Percentiles rank a stretch among this genome's conserved stretches.
Evolutionary conservation across 371 early-diverging fungal genomes (phyloP).

Genomic region (Apophysomyces sp.): DNA sequence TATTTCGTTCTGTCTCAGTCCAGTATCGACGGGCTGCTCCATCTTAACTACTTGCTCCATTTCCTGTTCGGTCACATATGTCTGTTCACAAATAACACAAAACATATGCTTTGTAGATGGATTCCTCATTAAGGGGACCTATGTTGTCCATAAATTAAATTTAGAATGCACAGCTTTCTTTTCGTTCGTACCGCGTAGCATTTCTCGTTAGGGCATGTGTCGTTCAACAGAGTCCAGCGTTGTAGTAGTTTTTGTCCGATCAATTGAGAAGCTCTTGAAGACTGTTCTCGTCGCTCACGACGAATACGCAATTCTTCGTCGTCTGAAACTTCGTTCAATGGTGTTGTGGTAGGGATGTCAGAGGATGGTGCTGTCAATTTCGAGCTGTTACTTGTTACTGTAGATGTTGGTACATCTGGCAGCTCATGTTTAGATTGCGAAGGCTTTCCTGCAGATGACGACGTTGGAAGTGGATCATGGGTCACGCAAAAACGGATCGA

Average conservation of each 20-base stretch:
- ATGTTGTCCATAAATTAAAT: not conserved
- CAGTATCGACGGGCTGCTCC: not conserved
- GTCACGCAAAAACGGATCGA: conserved; percentile 47
- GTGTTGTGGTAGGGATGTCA: not conserved
- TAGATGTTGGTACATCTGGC: too few relatives aligned
- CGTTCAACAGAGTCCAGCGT: conserved; percentile 73
- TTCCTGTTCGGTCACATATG: conserved; percentile 28
- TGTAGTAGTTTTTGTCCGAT: conserved; percentile 70
- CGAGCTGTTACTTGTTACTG: too few relatives aligned
- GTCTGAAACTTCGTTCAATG: conserved; percentile 7
- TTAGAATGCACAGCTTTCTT: not conserved
- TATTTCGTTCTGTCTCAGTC: not conserved
- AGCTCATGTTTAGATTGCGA: too few relatives aligned
- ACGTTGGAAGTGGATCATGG: conserved; percentile 44
- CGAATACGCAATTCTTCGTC: conserved; percentile 19
- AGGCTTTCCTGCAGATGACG: not conserved
- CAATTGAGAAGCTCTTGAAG: conserved; percentile 58
- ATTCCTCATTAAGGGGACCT: conserved; percentile 65
- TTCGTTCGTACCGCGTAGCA: conserved; percentile 58
- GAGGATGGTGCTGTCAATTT: not conserved
- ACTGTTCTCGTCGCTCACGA: conserved; percentile 52
- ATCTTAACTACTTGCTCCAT: conserved; percentile 1
- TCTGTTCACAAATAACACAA: conserved; percentile 67
- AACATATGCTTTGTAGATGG: conserved; percentile 55
- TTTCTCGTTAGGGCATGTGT: conserved; percentile 55